Percentiles rank a stretch among this genome's conserved stretches.
phyloP scores from a whole-genome alignment of 1,284 basidiomycete species.

The Heterobasidion annosum region DNA sequence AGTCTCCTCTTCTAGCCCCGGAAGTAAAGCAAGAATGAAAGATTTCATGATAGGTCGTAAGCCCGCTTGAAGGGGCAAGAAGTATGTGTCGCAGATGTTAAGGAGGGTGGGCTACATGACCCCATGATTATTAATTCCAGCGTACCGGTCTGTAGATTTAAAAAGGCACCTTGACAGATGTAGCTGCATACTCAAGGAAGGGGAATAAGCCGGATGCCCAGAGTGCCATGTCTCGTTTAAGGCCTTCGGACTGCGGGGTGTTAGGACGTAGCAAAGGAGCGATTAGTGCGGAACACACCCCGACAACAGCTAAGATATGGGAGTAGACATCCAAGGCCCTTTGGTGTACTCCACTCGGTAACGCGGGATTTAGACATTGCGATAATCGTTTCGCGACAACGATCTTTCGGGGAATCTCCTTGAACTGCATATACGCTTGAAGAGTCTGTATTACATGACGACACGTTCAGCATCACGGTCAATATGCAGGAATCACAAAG shows the following conservation, averaged over 20 bases:
- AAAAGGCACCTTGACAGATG: constrained; percentile 73
- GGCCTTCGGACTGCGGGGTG: constrained; percentile 65
- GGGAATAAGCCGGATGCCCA: constrained; percentile 98
- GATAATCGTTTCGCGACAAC: constrained; percentile 92
- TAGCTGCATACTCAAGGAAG: constrained; percentile 97
- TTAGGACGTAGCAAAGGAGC: neutral
- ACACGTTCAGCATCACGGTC: neutral
- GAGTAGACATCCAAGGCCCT: constrained; percentile 93
- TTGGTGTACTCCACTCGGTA: constrained; percentile 96
- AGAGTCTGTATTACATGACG: constrained; percentile 55
- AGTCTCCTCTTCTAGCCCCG: constrained; percentile 92
- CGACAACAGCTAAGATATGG: constrained; percentile 85
- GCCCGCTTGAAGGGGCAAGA: constrained; percentile 76
- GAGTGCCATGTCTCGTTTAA: constrained; percentile 81
- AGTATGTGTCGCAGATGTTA: constrained; percentile 84
- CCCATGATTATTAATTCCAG: neutral
- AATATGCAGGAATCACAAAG: neutral
- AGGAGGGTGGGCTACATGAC: constrained; percentile 65
- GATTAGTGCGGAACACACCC: constrained; percentile 42
- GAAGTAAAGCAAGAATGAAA: constrained; percentile 87
- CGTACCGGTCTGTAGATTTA: neutral
- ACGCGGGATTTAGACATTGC: constrained; percentile 94
- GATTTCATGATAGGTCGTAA: constrained; percentile 91
- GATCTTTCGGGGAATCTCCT: constrained; percentile 92
- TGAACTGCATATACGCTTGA: constrained; percentile 86